Evolutionary conservation across 441 rosid species (phyloP).

Genomic region (Mallotus japonicus): DNA sequence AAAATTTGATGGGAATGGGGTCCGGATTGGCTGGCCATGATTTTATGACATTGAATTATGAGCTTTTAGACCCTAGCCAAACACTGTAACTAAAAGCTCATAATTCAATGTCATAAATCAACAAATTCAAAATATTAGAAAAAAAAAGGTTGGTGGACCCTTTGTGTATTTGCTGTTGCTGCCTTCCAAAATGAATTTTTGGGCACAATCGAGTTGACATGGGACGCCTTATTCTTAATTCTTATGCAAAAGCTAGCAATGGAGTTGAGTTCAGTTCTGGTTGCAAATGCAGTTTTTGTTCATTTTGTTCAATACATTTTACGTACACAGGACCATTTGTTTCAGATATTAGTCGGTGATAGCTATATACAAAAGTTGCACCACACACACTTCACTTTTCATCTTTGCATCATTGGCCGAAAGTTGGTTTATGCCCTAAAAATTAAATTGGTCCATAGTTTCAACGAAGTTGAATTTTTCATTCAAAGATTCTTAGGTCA

Average conservation of each 20-base stretch:
- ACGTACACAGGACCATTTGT: not conserved
- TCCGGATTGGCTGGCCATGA: conserved; percentile 29
- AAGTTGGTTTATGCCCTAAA: not conserved
- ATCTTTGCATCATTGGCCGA: not conserved
- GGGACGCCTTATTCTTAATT: too few species aligned
- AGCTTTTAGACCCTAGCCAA: conserved; percentile 32
- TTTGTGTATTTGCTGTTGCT: not conserved
- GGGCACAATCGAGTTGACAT: not conserved
- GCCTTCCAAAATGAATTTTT: not conserved
- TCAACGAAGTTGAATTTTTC: too few species aligned
- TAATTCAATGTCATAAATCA: conserved; percentile 18
- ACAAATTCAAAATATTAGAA: not conserved
- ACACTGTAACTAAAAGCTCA: conserved; percentile 8
- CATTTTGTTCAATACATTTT: too few species aligned
- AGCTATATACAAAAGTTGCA: too few species aligned
- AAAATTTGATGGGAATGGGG: not conserved
- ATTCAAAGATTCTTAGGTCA: too few species aligned
- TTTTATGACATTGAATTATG: too few species aligned
- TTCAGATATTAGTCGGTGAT: not conserved
- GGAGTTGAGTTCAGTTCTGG: too few species aligned
- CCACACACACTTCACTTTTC: not conserved
- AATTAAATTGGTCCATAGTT: not conserved
- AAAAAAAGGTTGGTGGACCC: conserved; percentile 17
- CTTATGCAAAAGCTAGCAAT: too few species aligned
- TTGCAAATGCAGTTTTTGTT: too few species aligned